A percentile compares a stretch with the other conserved stretches of the same genome.
Evolutionary conservation across 768 basidiomycete genomes (phyloP).

Genomic region (Ephemerocybe angulata): DNA sequence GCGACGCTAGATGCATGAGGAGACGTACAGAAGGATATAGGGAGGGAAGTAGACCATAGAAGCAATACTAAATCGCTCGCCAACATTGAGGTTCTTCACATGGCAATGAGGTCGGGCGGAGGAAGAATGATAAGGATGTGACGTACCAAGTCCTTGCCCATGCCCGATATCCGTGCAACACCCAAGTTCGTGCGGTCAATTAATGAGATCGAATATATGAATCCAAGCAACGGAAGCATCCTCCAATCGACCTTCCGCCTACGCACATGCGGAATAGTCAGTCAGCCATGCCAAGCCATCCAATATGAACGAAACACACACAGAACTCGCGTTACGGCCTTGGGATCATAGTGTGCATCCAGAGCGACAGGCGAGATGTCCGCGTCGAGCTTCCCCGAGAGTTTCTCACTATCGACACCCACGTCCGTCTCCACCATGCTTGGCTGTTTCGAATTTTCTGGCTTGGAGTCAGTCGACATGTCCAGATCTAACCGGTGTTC

Average conservation of each 20-base stretch:
- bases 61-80: constrained; percentile 32
- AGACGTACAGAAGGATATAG: constrained; percentile 31
- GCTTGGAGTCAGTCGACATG: too few relatives aligned
- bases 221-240: constrained; percentile 30
- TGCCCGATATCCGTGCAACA: constrained; percentile 33
- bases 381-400: too few relatives aligned
- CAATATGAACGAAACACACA: too few relatives aligned
- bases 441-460: too few relatives aligned
- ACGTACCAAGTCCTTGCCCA: constrained; percentile 31
- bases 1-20: neutral
- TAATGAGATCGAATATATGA: constrained; percentile 32
- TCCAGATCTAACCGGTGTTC: too few relatives aligned
- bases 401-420: too few relatives aligned
- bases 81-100: constrained; percentile 26
- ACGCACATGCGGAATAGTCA: too few relatives aligned
- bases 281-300: too few relatives aligned
- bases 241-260: constrained; percentile 32
- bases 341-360: too few relatives aligned
- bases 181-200: constrained; percentile 37
- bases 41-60: constrained; percentile 35
- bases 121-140: neutral
- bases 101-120: neutral
- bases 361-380: too few relatives aligned
- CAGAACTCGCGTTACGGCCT: too few relatives aligned
- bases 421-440: too few relatives aligned